Evolutionary conservation across 2,329 filamentous ascomycete species (phyloP).

Genomic region (Ambrosiella xylebori): DNA sequence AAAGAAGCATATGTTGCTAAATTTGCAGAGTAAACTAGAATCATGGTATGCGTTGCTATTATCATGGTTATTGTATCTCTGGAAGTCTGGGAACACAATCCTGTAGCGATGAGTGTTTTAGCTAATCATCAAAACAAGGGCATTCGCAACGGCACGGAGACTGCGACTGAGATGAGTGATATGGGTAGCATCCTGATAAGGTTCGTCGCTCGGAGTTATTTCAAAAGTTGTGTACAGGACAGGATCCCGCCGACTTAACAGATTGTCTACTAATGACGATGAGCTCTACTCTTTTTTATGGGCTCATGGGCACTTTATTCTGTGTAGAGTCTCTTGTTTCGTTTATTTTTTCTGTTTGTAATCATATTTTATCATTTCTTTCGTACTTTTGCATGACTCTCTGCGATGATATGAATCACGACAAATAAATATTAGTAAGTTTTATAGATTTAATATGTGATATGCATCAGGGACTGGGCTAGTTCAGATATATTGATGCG

Average conservation of each 20-base stretch:
- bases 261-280: neutral
- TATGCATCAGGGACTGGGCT: no score
- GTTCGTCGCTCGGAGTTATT: neutral
- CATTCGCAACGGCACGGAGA: conserved; percentile 22
- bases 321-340: neutral
- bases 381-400: no score
- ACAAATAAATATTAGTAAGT: no score
- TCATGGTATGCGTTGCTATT: conserved; percentile 28
- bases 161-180: conserved; percentile 22
- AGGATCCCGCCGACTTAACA: neutral
- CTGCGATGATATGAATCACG: no score
- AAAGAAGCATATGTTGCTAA: conserved; percentile 28
- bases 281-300: neutral
- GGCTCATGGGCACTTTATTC: neutral
- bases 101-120: conserved; percentile 21
- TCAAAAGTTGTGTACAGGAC: neutral
- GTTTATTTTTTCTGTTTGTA: neutral
- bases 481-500: no score
- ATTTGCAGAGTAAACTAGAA: conserved; percentile 28
- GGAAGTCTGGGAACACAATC: conserved; percentile 27
- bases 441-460: no score
- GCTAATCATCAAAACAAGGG: conserved; percentile 19
- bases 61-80: conserved; percentile 28
- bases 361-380: no score
- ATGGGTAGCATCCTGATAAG: conserved; percentile 14